Evolutionary conservation across 805 yeast species (phyloP), one percentile per base, ranked within the genome.

Genomic region (Saccharomycopsis lassenensis): DNA sequence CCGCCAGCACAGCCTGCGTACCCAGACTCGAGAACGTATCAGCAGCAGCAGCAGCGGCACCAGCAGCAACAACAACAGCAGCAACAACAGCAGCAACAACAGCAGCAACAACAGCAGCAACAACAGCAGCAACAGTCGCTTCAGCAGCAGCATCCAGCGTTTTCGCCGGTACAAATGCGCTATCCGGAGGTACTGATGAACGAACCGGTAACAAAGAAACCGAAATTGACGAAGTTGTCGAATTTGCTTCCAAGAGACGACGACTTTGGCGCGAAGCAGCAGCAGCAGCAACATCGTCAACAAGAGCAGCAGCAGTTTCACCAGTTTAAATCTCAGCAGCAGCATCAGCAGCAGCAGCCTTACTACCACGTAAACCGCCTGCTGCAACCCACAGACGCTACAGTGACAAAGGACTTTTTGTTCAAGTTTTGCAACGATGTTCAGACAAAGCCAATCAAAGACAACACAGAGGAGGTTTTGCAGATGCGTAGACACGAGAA

Each of bases 161-260:
- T 7, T 25, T n/a, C 31, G 11, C 14, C 20, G n/a, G 11, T 8
- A 16, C 24, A 23, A 23, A 23, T 8, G 10, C 11, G 7, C 10
- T 23, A 23, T 11, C 7, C 7, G 24, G 24, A 23, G 7, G 11
- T 11, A 11, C 11, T 20, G 14, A 2, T 2, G 32, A 12, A 29
- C 27, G 11, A 14, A 27, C 30, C 30, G 18, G 27, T 8, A n/a
- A n/a, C 20, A 26, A 34, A 27, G 18, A 5, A 31, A 4, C 19
- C 20, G 4, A 34, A 27, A 27, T 22, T 34, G 17, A 34, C 32
- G 4, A 34, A 34, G 24, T 22, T 34, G 5, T 27, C 32, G 6
- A 34, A 26, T 16, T 27, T 34, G 16, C 17, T 34, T 19, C 7
- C 25, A 17, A 24, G 12, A 5, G 36, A 33, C 7, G 25, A 30